Percentiles rank a stretch among this genome's conserved stretches.
Conservation (phyloP, 768 basidiomycete genomes). For the Tubosaeta sp. region DNA sequence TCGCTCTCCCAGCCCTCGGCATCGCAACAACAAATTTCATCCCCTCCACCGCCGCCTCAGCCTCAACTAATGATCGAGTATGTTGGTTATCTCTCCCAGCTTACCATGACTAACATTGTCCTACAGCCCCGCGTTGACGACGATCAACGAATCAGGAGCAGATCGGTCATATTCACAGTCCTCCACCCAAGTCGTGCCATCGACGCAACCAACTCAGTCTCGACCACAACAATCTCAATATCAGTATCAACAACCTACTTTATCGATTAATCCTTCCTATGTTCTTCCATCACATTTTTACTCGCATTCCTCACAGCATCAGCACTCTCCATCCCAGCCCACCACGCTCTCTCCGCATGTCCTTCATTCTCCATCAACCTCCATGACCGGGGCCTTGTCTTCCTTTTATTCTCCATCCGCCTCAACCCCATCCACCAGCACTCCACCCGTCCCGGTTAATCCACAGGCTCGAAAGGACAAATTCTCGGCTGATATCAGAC, state of each 20-base stretch:
- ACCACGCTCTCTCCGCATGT: constrained; percentile 68
- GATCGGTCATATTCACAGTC: constrained; percentile 43
- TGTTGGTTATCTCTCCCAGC: constrained; percentile 21
- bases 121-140: constrained; percentile 55
- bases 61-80: constrained; percentile 67
- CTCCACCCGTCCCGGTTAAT: constrained; percentile 31
- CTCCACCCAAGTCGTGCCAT: constrained; percentile 36
- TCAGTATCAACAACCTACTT: constrained; percentile 37
- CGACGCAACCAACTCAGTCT: constrained; percentile 30
- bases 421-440: constrained; percentile 25
- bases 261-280: constrained; percentile 42
- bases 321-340: constrained; percentile 38
- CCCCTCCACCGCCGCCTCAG: constrained; percentile 22
- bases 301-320: constrained; percentile 30
- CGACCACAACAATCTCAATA: constrained; percentile 37
- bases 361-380: constrained; percentile 52
- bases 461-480: constrained; percentile 53
- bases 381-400: constrained; percentile 31
- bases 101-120: constrained; percentile 11
- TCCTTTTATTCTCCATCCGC: constrained; percentile 38
- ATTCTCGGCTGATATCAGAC: constrained; percentile 49
- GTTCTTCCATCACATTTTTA: constrained; percentile 37
- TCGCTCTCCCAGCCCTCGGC: constrained; percentile 30
- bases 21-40: constrained; percentile 30
- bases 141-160: constrained; percentile 49